Conservation (phyloP, 2,329 filamentous ascomycete genomes). For the Verticillium nubilum region DNA sequence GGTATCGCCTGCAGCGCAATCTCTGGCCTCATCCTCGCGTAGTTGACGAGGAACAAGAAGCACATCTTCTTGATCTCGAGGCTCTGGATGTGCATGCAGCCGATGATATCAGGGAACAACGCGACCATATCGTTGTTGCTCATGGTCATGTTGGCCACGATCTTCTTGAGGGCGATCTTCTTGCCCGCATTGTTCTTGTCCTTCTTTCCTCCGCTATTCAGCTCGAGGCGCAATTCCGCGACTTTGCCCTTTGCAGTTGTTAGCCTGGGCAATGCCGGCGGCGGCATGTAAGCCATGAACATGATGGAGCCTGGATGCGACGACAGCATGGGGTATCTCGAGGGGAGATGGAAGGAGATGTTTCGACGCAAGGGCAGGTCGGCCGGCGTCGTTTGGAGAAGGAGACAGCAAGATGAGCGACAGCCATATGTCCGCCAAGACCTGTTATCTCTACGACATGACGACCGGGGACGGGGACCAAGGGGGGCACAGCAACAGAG, state of each 20-base stretch:
- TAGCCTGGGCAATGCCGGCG: conserved; percentile 40
- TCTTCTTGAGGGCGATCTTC: conserved; percentile 98
- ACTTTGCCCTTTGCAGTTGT: conserved; percentile 86
- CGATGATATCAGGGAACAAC: conserved; percentile 90
- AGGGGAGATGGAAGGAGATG: neutral
- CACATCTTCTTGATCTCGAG: conserved; percentile 99
- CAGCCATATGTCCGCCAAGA: neutral
- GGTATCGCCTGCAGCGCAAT: conserved; percentile 90
- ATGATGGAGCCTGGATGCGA: conserved; percentile 28
- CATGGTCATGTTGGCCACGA: conserved; percentile 99
- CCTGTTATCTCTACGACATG: neutral
- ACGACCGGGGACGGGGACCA: neutral
- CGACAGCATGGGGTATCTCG: neutral
- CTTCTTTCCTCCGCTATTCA: conserved; percentile 92
- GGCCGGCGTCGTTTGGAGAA: neutral
- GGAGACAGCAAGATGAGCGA: neutral
- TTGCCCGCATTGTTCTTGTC: conserved; percentile 94
- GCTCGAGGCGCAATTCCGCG: conserved; percentile 88
- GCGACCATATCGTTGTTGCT: conserved; percentile 99
- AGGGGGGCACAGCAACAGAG: neutral
- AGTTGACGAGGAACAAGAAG: conserved; percentile 96
- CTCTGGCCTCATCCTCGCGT: conserved; percentile 89
- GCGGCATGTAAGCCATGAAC: conserved; percentile 50
- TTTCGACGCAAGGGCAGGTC: too few relatives aligned
- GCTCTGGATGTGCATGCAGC: conserved; percentile 89